Conservation (phyloP, 1,139 yeast species). For the Suhomyces panamericanus region DNA sequence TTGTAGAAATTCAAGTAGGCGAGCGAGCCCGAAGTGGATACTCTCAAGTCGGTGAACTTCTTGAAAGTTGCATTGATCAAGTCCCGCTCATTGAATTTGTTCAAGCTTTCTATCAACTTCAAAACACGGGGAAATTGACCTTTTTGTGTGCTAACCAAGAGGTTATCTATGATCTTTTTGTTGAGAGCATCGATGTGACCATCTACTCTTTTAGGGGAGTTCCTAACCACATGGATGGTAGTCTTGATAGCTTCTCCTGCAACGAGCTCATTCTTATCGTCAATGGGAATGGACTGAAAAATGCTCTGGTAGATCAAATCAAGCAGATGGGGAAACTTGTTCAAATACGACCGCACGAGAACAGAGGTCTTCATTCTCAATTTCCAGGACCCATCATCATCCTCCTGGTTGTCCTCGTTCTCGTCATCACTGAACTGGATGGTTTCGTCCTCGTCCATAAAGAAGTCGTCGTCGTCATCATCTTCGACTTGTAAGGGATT, state of each 20-base stretch:
- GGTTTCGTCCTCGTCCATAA: constrained; percentile 32
- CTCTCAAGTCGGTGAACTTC: constrained; percentile 19
- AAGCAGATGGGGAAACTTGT: constrained; percentile 28
- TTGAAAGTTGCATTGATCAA: constrained; percentile 14
- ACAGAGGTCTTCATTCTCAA: constrained; percentile 57
- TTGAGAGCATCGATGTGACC: constrained; percentile 21
- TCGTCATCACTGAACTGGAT: constrained; percentile 43
- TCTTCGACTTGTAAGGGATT: constrained; percentile 55
- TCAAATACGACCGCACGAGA: constrained; percentile 43
- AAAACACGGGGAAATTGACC: constrained; percentile 26
- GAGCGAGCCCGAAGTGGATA: constrained; percentile 25
- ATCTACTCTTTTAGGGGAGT: constrained; percentile 13
- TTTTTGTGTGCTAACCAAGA: constrained; percentile 23
- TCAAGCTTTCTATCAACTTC: constrained; percentile 33
- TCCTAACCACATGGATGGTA: constrained; percentile 29
- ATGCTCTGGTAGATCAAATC: constrained; percentile 11
- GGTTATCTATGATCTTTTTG: constrained; percentile 18
- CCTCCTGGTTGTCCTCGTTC: constrained; percentile 34
- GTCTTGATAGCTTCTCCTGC: constrained; percentile 38
- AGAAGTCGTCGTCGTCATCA: constrained; percentile 31
- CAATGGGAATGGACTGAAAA: constrained; percentile 22
- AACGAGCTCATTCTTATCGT: constrained; percentile 45
- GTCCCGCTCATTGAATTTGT: constrained; percentile 14
- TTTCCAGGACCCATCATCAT: constrained; percentile 71
- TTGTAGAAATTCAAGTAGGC: constrained; percentile 32